These are phyloP conservation scores for Dothidotthia symphoricarpi DNA, from an alignment of 2,329 filamentous ascomycete species.

Conservation along the genomic window DNA sequence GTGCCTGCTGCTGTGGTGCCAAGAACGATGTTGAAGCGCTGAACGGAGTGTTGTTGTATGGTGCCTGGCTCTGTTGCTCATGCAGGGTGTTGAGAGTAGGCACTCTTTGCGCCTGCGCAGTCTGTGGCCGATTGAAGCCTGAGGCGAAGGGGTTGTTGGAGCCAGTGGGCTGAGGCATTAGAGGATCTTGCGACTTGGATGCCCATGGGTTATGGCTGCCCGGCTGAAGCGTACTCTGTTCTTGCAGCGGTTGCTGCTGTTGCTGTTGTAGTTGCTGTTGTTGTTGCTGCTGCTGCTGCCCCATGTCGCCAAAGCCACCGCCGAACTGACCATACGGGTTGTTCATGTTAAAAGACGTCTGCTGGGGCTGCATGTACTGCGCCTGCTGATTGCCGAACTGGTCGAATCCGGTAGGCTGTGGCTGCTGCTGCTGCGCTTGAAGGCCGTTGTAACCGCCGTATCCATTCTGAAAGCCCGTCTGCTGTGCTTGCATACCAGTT, in stretches of 20 bases:
- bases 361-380: conserved; percentile 55
- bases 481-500: conserved; percentile 66
- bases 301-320: conserved; percentile 33
- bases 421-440: conserved; percentile 46
- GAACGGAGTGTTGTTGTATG: conserved; percentile 56
- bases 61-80: conserved; percentile 76
- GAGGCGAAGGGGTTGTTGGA: conserved; percentile 97
- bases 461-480: conserved; percentile 67
- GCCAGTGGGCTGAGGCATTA: conserved; percentile 83
- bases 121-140: conserved; percentile 60
- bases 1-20: conserved; percentile 23
- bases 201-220: conserved; percentile 97
- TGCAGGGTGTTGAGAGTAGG: conserved; percentile 73
- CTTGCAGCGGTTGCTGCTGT: conserved; percentile 52
- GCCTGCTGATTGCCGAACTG: conserved; percentile 45
- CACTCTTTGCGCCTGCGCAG: conserved; percentile 58
- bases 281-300: conserved; percentile 40
- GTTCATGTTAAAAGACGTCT: conserved; percentile 56
- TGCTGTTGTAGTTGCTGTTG: conserved; percentile 51
- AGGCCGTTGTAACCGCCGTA: conserved; percentile 61
- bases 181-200: conserved; percentile 57
- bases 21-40: conserved; percentile 49
- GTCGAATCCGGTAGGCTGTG: conserved; percentile 70
- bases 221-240: conserved; percentile 65
- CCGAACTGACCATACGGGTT: conserved; percentile 41